These are phyloP conservation scores for Mediolabrus comicus DNA, from an alignment of 108 stramenopile genomes.

Conservation along the genomic window DNA sequence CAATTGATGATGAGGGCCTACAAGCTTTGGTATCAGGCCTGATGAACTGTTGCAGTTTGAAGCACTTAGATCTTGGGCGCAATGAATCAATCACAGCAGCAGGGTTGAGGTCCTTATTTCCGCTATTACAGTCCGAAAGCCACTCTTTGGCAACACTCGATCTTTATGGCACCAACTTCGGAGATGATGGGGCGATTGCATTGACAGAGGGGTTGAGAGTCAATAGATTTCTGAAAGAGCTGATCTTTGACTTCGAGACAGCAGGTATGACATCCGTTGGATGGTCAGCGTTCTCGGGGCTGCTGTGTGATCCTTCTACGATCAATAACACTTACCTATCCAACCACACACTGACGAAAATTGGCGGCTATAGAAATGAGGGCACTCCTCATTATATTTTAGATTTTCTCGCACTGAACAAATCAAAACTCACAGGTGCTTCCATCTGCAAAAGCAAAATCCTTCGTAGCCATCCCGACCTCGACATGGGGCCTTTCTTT, in stretches of 20 bases:
- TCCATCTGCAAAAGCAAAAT: no score
- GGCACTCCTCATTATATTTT: not conserved
- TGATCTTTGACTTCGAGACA: not conserved
- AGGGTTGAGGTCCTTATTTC: not conserved
- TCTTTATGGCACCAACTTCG: not conserved
- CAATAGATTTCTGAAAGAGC: not conserved
- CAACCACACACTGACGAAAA: not conserved
- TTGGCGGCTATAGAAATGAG: not conserved
- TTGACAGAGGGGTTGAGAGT: not conserved
- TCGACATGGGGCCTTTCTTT: constrained; percentile 3
- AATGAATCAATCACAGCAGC: not conserved
- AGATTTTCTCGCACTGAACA: not conserved
- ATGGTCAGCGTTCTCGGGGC: constrained; percentile 8
- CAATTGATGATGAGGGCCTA: constrained; percentile 21
- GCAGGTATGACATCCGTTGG: constrained; percentile 2
- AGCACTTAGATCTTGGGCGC: not conserved
- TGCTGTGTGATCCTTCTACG: constrained; percentile 15
- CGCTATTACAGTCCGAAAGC: not conserved
- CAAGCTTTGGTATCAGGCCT: not conserved
- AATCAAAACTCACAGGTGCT: no score
- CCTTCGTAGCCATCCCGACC: not conserved
- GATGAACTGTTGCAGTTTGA: not conserved
- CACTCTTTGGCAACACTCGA: not conserved
- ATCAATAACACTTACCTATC: constrained; percentile 12
- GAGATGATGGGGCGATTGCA: not conserved